Evolutionary conservation across 495 filamentous ascomycete species (phyloP).

Genomic region (Cudoniella acicularis): DNA sequence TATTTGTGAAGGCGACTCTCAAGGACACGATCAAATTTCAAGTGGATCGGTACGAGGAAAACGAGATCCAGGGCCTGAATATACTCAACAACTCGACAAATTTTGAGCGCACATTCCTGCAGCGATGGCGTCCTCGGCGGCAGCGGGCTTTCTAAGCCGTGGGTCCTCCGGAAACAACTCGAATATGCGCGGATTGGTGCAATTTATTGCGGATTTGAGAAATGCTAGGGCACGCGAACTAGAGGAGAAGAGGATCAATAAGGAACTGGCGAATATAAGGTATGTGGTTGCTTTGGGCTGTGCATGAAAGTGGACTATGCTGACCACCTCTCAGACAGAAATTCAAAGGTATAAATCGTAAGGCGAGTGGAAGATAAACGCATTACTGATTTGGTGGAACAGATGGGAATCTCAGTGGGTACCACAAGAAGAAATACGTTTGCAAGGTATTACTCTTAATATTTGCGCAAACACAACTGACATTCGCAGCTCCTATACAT

Average conservation of each 20-base stretch:
- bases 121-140: slow-evolving; percentile 44
- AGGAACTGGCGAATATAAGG: slow-evolving; percentile 97
- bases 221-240: slow-evolving; percentile 93
- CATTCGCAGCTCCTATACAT: slow-evolving; percentile 81
- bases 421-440: slow-evolving; percentile 99
- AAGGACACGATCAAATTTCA: no score
- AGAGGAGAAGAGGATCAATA: slow-evolving; percentile 99
- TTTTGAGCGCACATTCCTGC: not conserved
- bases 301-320: not conserved
- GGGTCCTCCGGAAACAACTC: slow-evolving; percentile 55
- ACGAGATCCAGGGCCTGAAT: no score
- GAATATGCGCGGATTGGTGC: slow-evolving; percentile 84
- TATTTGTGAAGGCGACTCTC: no score
- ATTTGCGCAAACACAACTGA: slow-evolving; percentile 25
- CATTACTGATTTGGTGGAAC: slow-evolving; percentile 22
- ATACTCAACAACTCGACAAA: no score
- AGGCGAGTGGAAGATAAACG: not conserved
- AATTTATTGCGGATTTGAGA: slow-evolving; percentile 96
- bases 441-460: slow-evolving; percentile 66
- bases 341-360: slow-evolving; percentile 59
- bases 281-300: slow-evolving; percentile 28
- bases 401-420: slow-evolving; percentile 87
- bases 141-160: slow-evolving; percentile 56
- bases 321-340: slow-evolving; percentile 52
- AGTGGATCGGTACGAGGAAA: no score